A percentile compares a stretch with the other conserved stretches of the same genome.
Evolutionary conservation across 1,139 yeast genomes (phyloP).

Genomic region (Debaryomyces fabryi): DNA sequence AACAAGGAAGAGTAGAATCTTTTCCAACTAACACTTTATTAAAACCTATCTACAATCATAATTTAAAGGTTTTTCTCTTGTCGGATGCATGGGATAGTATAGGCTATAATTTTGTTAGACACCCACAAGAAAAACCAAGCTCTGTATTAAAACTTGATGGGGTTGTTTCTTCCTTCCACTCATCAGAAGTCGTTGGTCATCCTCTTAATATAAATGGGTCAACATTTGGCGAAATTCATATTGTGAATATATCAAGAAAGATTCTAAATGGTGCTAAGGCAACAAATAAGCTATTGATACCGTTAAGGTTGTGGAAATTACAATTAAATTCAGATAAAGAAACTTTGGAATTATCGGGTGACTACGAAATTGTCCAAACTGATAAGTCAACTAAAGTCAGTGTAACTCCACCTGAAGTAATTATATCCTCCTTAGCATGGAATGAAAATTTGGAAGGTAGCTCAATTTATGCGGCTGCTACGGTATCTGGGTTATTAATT

Average conservation of each 20-base stretch:
- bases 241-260: constrained; percentile 42
- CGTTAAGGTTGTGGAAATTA: constrained; percentile 42
- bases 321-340: constrained; percentile 19
- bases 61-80: constrained; percentile 28
- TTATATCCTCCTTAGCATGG: constrained; percentile 63
- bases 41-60: constrained; percentile 32
- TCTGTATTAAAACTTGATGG: constrained; percentile 36
- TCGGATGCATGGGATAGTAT: constrained; percentile 34
- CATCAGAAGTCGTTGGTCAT: constrained; percentile 48
- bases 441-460: constrained; percentile 53
- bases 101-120: constrained; percentile 32
- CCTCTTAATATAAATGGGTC: constrained; percentile 67
- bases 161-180: constrained; percentile 29
- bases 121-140: constrained; percentile 40
- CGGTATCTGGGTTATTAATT: constrained; percentile 66
- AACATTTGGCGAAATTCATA: constrained; percentile 56
- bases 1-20: constrained; percentile 32
- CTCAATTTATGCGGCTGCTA: constrained; percentile 68
- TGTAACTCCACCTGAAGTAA: constrained; percentile 56
- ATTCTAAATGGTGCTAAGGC: constrained; percentile 37
- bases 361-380: constrained; percentile 28
- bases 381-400: constrained; percentile 35
- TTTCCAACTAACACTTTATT: constrained; percentile 23
- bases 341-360: constrained; percentile 26
- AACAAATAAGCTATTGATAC: constrained; percentile 32